Evolutionary conservation across 192 early-diverging fungal genomes (phyloP).

Genomic region (Podila verticillata): DNA sequence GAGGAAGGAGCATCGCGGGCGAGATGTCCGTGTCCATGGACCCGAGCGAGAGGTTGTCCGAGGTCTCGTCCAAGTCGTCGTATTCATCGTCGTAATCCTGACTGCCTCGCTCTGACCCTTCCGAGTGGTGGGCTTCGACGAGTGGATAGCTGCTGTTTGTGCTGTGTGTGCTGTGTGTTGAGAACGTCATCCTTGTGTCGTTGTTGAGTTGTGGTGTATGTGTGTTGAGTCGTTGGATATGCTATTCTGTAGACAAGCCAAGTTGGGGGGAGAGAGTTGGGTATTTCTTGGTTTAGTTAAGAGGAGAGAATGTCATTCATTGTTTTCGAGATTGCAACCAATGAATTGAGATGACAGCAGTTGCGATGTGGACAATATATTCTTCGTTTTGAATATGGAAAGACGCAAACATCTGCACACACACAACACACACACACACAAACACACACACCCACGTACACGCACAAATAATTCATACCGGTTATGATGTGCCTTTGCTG

Average conservation of each 20-base stretch:
- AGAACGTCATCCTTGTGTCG: neutral
- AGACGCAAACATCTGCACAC: no score
- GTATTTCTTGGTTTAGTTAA: no score
- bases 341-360: no score
- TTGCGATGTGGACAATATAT: no score
- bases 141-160: neutral
- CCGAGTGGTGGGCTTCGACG: neutral
- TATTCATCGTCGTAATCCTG: neutral
- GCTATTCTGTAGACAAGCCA: neutral
- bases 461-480: no score
- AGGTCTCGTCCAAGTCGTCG: constrained; percentile 20
- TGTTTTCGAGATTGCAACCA: no score
- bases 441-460: no score
- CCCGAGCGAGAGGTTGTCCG: constrained; percentile 43
- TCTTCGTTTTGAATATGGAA: no score
- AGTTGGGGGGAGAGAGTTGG: no score
- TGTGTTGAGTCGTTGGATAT: neutral
- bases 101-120: neutral
- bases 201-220: neutral
- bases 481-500: no score
- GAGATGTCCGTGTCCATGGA: constrained; percentile 30
- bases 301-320: no score
- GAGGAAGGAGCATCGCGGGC: constrained; percentile 20
- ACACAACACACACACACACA: no score
- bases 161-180: neutral